Percentiles rank a stretch among this genome's conserved stretches.
Evolutionary conservation across 2,329 filamentous ascomycete genomes (phyloP).

Genomic region (Clonostachys byssicola): DNA sequence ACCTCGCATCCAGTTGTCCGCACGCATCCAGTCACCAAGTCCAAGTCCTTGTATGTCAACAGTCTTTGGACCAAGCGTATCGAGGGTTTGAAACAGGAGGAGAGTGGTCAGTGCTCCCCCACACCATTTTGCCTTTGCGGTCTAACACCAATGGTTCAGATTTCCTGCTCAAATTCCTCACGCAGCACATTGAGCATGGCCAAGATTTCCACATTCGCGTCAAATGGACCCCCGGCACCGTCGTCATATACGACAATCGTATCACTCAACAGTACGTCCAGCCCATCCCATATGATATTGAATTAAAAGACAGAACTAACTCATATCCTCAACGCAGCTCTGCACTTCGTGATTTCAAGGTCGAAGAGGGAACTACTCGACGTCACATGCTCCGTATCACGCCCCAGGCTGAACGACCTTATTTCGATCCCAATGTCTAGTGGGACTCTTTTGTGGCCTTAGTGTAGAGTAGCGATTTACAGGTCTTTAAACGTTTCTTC

Average conservation of each 20-base stretch:
- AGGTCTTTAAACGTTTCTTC: too few species aligned
- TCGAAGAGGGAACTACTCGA: conserved; percentile 68
- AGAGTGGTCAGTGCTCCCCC: conserved; percentile 27
- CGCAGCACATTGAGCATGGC: conserved; percentile 33
- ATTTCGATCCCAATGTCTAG: too few species aligned
- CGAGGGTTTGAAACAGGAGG: conserved; percentile 75
- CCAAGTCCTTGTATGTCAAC: conserved; percentile 76
- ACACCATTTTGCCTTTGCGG: not conserved
- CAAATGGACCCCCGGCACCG: conserved; percentile 68
- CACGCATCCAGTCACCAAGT: conserved; percentile 71
- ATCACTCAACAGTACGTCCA: conserved; percentile 59
- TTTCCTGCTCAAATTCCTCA: conserved; percentile 62
- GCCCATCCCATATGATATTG: too few species aligned
- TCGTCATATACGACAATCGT: conserved; percentile 79
- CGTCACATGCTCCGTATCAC: conserved; percentile 79
- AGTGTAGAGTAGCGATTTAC: too few species aligned
- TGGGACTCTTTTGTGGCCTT: too few species aligned
- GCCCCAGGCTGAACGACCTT: conserved; percentile 75
- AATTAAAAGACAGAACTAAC: too few species aligned
- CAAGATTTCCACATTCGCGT: conserved; percentile 64
- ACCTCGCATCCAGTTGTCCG: conserved; percentile 69
- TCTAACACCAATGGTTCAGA: too few species aligned
- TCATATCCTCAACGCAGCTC: too few species aligned
- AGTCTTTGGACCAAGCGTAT: conserved; percentile 74
- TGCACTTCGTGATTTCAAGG: conserved; percentile 80